Evolutionary conservation across 345 rosid species (phyloP).

Genomic region (Eucalyptus erythrocorys): DNA sequence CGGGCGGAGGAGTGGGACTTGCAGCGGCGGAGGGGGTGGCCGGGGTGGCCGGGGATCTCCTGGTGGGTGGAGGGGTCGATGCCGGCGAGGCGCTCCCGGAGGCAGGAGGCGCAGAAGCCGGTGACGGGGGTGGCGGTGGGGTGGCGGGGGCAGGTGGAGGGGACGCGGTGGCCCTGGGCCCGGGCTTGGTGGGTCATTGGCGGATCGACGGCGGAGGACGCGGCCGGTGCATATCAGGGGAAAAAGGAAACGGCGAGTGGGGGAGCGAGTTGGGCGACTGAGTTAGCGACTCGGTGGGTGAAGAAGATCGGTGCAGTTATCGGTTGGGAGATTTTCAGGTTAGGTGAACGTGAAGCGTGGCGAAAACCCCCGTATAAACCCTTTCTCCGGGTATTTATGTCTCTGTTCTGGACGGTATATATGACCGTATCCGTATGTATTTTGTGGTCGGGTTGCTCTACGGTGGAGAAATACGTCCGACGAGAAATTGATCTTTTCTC

Average conservation of each 20-base stretch:
- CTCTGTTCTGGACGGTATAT: background rate
- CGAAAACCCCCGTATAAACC: background rate
- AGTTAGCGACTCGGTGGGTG: background rate
- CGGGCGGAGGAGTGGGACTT: slow-evolving; percentile 32
- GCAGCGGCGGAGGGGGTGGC: slow-evolving; percentile 39
- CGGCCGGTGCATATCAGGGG: background rate
- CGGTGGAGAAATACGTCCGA: background rate
- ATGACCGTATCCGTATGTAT: background rate
- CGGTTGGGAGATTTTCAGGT: background rate
- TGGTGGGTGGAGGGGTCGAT: slow-evolving; percentile 29
- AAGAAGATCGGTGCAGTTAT: background rate
- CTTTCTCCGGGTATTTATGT: background rate
- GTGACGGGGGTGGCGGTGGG: slow-evolving; percentile 37
- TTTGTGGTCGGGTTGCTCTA: background rate
- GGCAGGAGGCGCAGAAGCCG: slow-evolving; percentile 72
- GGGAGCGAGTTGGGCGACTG: background rate
- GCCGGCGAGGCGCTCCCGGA: slow-evolving; percentile 62
- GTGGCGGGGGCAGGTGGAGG: slow-evolving; percentile 45
- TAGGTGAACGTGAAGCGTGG: background rate
- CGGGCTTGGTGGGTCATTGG: slow-evolving; percentile 33
- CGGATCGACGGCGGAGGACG: slow-evolving; percentile 38
- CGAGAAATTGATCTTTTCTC: background rate
- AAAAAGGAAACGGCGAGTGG: background rate
- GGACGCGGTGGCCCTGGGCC: slow-evolving; percentile 17
- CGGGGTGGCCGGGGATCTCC: slow-evolving; percentile 16